These are phyloP conservation scores for Mucor sp. DNA, from an alignment of 371 early-diverging fungal genomes.

Conservation along the genomic window DNA sequence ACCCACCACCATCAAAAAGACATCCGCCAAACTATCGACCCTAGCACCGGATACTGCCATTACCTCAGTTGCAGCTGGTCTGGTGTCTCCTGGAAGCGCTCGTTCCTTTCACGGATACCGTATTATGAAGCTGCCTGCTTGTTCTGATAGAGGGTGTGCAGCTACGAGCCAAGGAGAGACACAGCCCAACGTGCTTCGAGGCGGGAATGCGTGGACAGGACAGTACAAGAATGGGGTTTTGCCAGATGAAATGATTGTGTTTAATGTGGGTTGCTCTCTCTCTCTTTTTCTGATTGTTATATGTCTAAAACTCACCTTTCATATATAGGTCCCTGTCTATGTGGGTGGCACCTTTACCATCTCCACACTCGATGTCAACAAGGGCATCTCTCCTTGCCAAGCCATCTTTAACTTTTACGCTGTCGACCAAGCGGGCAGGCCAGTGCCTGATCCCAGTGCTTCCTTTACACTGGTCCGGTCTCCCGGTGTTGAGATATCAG, in stretches of 20 bases:
- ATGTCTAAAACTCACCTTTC: no score
- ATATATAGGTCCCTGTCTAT: conserved; percentile 2
- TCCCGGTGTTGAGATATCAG: neutral
- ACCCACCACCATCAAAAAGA: neutral
- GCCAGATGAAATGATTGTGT: conserved; percentile 4
- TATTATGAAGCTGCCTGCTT: conserved; percentile 3
- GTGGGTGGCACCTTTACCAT: neutral
- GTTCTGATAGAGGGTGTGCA: conserved; percentile 2
- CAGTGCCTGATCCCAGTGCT: neutral
- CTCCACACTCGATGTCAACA: neutral
- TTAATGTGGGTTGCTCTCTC: conserved; percentile 2
- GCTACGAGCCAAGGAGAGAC: neutral
- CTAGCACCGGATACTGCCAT: neutral
- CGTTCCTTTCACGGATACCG: neutral
- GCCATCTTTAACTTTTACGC: conserved; percentile 1
- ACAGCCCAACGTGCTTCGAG: neutral
- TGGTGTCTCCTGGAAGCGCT: neutral
- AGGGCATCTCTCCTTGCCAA: conserved; percentile 2
- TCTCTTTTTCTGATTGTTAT: no score
- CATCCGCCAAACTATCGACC: neutral
- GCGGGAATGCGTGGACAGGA: neutral
- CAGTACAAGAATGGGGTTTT: neutral
- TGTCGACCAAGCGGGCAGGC: neutral
- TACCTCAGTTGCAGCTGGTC: neutral
- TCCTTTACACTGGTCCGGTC: neutral